Evolutionary conservation across 805 yeast species (phyloP).

Genomic region (Lachancea meyersii): DNA sequence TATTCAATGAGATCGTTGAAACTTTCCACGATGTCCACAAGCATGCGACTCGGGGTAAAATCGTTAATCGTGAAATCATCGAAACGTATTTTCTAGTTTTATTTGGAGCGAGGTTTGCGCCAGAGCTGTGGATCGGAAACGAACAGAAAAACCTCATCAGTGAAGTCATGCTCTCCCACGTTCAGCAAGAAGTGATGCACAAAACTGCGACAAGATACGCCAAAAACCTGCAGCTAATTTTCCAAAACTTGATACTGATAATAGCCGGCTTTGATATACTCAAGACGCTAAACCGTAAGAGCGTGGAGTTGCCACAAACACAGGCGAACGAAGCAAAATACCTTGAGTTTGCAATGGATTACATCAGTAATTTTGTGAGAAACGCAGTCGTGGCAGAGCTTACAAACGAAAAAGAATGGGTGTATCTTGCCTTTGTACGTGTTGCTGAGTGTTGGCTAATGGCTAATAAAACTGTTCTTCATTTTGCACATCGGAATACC

Average conservation of each 20-base stretch:
- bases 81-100: conserved; percentile 28
- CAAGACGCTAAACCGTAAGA: conserved; percentile 1
- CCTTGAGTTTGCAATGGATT: conserved; percentile 39
- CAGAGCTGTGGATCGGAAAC: conserved; percentile 19
- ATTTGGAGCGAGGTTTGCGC: conserved; percentile 24
- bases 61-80: conserved; percentile 29
- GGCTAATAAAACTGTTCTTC: conserved; percentile 40
- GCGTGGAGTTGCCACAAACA: conserved; percentile 3
- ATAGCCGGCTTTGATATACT: conserved; percentile 29
- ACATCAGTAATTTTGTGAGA: conserved; percentile 32
- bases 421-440: conserved; percentile 39
- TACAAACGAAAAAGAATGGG: conserved; percentile 17
- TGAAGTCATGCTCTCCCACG: conserved; percentile 15
- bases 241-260: conserved; percentile 19
- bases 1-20: conserved; percentile 21
- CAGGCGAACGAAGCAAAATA: conserved; percentile 15
- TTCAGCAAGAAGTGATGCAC: conserved; percentile 18
- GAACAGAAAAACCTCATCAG: conserved; percentile 9
- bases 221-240: conserved; percentile 24
- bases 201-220: conserved; percentile 23
- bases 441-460: conserved; percentile 53
- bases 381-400: conserved; percentile 29
- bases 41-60: conserved; percentile 21
- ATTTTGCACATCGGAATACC: conserved; percentile 30
- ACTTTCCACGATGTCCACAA: conserved; percentile 16